Conservation (phyloP, 139 green algal species). For the Gonium pectorale region DNA sequence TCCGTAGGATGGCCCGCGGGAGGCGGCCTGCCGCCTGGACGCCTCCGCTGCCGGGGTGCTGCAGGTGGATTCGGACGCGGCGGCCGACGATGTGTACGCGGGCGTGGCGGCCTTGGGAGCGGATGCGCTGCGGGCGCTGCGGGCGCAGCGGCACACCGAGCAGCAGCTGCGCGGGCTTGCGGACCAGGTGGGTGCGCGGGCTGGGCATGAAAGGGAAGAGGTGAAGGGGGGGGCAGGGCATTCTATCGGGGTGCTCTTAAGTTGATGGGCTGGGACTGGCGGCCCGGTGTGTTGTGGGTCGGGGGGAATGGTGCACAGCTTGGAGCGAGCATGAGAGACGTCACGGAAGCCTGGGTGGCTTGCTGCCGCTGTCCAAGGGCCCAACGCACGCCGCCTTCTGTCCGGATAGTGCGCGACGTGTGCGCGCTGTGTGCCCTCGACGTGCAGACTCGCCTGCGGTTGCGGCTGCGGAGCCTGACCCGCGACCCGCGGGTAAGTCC, state of each 20-base stretch:
- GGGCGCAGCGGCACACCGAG: not conserved
- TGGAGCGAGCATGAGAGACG: too few relatives aligned
- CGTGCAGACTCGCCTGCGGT: slow-evolving; percentile 12
- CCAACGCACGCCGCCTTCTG: not conserved
- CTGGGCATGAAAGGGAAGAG: not conserved
- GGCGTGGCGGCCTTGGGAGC: not conserved
- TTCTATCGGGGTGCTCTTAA: too few relatives aligned
- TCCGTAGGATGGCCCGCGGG: too few relatives aligned
- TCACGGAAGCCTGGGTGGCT: too few relatives aligned
- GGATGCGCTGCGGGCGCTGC: not conserved
- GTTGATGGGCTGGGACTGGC: too few relatives aligned
- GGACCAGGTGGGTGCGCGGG: slow-evolving; percentile 1
- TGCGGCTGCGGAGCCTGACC: slow-evolving; percentile 57
- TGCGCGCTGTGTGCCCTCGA: not conserved
- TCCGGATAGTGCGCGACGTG: not conserved
- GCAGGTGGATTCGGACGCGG: not conserved
- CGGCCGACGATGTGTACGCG: not conserved
- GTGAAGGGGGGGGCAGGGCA: too few relatives aligned
- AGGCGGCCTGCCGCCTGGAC: not conserved
- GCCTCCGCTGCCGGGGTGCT: not conserved
- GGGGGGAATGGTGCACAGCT: too few relatives aligned
- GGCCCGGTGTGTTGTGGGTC: too few relatives aligned
- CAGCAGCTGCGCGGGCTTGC: not conserved
- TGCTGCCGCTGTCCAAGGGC: too few relatives aligned
- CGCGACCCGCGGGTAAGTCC: slow-evolving; percentile 52